These are phyloP conservation scores for Fusarium chaquense DNA, from an alignment of 2,329 filamentous ascomycete genomes.

Conservation along the genomic window DNA sequence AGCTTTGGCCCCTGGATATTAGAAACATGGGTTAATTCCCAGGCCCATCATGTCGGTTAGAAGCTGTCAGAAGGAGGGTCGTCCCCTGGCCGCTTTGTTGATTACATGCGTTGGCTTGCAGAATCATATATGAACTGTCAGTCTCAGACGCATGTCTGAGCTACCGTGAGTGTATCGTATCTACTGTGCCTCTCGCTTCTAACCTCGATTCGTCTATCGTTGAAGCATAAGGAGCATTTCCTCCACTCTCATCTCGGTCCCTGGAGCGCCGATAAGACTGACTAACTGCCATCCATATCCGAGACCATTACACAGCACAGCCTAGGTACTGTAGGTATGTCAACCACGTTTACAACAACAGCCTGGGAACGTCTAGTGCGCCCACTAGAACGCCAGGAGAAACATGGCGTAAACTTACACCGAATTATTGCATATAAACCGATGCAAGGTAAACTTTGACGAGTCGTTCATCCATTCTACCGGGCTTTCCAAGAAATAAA, in stretches of 20 bases:
- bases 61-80: conserved; percentile 11
- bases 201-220: not conserved
- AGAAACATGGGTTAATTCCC: conserved; percentile 5
- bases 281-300: not conserved
- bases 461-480: conserved; percentile 10
- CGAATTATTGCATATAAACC: not conserved
- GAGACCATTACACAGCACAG: not conserved
- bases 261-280: not conserved
- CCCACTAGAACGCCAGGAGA: conserved; percentile 34
- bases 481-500: not conserved
- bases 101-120: conserved; percentile 2
- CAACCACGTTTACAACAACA: not conserved
- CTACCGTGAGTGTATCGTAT: not conserved
- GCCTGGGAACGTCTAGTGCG: conserved; percentile 4
- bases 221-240: not conserved
- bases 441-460: conserved; percentile 6
- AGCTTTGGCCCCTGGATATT: conserved; percentile 12
- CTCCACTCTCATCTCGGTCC: not conserved
- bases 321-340: too few relatives aligned
- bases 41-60: not conserved
- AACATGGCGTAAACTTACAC: conserved; percentile 24
- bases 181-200: not conserved
- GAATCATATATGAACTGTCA: not conserved
- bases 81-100: conserved; percentile 17
- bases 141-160: not conserved